A percentile compares a stretch with the other conserved stretches of the same genome.
Conservation (phyloP, 305 asterid species). For the Solanum chacoense region DNA sequence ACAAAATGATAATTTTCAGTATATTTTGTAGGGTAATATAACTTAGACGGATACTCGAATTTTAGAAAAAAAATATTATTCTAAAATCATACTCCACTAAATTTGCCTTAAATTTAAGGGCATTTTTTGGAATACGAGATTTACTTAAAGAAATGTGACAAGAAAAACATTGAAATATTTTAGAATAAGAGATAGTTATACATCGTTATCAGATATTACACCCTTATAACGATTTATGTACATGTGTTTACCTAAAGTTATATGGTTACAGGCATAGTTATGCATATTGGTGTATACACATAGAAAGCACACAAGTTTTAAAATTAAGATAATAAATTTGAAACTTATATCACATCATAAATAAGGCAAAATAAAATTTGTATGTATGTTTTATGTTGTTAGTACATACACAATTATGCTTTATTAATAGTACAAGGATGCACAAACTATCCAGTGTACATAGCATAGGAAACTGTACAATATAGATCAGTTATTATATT, state of each 20-base stretch:
- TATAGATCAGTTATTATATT: too few species aligned
- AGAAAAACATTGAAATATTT: neutral
- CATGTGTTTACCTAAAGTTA: neutral
- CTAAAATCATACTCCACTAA: neutral
- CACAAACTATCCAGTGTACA: neutral
- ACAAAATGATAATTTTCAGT: neutral
- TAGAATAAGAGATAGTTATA: neutral
- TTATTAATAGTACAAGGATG: neutral
- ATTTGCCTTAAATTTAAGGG: neutral
- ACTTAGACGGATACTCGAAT: neutral
- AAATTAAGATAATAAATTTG: too few species aligned
- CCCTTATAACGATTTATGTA: too few species aligned
- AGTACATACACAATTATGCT: neutral
- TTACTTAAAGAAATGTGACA: neutral
- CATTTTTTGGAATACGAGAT: neutral
- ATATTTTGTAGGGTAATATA: neutral
- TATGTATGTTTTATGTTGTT: too few species aligned
- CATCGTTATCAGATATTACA: neutral
- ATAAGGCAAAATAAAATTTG: neutral
- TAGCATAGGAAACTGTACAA: too few species aligned
- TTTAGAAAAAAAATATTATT: too few species aligned
- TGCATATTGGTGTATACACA: neutral
- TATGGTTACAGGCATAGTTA: too few species aligned
- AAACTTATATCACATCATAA: neutral
- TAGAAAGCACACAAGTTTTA: too few species aligned